These are phyloP conservation scores for Paraphaeosphaeria sporulosa DNA, from an alignment of 2,329 filamentous ascomycete genomes.

Conservation along the genomic window DNA sequence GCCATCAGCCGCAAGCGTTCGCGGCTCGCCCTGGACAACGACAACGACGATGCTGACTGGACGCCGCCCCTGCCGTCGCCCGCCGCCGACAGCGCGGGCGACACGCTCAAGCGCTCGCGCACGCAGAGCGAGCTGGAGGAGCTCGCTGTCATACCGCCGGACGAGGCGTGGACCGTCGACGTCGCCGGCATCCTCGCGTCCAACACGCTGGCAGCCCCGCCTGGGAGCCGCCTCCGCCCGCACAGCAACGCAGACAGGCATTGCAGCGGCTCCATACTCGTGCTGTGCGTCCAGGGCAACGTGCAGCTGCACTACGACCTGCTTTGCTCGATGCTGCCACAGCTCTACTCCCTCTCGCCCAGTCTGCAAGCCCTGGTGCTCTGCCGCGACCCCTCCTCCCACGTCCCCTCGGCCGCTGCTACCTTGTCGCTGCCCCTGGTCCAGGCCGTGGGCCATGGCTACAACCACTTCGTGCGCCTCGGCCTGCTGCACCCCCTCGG, in stretches of 20 bases:
- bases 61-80: too few relatives aligned
- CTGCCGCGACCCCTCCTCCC: constrained; percentile 43
- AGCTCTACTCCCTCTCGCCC: constrained; percentile 42
- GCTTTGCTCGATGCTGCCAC: constrained; percentile 38
- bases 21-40: constrained; percentile 33
- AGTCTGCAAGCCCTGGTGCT: constrained; percentile 44
- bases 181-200: constrained; percentile 39
- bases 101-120: constrained; percentile 44
- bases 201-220: constrained; percentile 28
- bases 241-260: constrained; percentile 40
- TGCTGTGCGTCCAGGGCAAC: constrained; percentile 47
- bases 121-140: constrained; percentile 48
- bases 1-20: constrained; percentile 46
- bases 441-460: constrained; percentile 39
- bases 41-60: constrained; percentile 11
- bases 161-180: constrained; percentile 45
- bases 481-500: constrained; percentile 56
- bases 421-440: constrained; percentile 41
- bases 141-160: constrained; percentile 35
- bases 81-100: constrained; percentile 1
- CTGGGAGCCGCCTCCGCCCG: constrained; percentile 25
- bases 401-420: constrained; percentile 32
- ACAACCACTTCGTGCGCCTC: constrained; percentile 50
- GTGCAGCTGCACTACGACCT: constrained; percentile 45
- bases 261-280: constrained; percentile 27